phyloP scores from a whole-genome alignment of 169 alveolate species.

The Cardiosporidium cionae region DNA sequence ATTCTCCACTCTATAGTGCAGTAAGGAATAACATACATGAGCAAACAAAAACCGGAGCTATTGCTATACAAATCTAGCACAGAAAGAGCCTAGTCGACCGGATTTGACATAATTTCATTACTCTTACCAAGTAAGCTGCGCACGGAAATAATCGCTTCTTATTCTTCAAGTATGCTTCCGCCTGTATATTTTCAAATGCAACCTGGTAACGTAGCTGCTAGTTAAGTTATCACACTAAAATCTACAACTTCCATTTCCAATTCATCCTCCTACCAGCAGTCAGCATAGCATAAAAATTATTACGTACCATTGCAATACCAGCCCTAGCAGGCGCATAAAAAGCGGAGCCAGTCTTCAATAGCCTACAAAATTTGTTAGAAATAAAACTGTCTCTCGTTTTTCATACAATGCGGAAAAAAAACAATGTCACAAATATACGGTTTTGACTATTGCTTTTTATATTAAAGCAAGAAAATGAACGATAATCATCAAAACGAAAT shows the following conservation, averaged over 20 bases:
- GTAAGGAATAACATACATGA: not conserved
- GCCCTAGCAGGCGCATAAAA: conserved; percentile 64
- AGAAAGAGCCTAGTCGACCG: not conserved
- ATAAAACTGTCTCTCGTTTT: too few species aligned
- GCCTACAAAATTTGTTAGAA: conserved; percentile 8
- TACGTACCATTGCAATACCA: conserved; percentile 49
- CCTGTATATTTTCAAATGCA: too few species aligned
- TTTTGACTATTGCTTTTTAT: too few species aligned
- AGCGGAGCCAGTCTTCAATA: conserved; percentile 55
- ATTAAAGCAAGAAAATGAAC: too few species aligned
- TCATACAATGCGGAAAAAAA: too few species aligned
- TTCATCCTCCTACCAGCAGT: too few species aligned
- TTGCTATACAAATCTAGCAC: not conserved
- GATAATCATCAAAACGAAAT: not conserved
- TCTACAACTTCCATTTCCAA: too few species aligned
- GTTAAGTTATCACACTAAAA: too few species aligned
- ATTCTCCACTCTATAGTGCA: conserved; percentile 36
- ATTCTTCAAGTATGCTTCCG: conserved; percentile 53
- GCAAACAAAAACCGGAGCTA: not conserved
- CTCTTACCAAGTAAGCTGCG: conserved; percentile 50
- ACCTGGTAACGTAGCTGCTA: too few species aligned
- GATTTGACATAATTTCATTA: not conserved
- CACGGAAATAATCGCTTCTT: conserved; percentile 54
- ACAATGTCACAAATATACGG: too few species aligned
- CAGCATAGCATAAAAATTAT: too few species aligned